Conservation (phyloP, 495 filamentous ascomycete species). For the Beverwykella pulmonaria region DNA sequence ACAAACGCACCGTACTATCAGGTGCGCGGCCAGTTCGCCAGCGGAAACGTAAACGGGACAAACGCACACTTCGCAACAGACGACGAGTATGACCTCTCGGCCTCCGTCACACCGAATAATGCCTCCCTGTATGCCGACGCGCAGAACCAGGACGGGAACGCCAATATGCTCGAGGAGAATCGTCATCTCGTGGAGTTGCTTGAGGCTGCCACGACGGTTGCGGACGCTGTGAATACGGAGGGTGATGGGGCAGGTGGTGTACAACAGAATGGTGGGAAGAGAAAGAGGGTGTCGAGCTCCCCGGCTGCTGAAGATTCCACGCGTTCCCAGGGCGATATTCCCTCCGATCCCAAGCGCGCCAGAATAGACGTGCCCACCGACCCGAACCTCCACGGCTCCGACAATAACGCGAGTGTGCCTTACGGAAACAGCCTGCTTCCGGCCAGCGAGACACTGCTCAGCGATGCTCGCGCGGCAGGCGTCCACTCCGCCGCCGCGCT, state of each 20-base stretch:
- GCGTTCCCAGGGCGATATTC: neutral
- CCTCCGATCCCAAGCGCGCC: slow-evolving; percentile 19
- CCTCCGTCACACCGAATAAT: slow-evolving; percentile 11
- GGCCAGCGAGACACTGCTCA: slow-evolving; percentile 40
- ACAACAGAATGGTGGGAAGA: slow-evolving; percentile 42
- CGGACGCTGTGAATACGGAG: slow-evolving; percentile 50
- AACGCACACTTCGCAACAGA: slow-evolving; percentile 27
- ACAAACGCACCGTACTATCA: slow-evolving; percentile 39
- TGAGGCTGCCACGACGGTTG: slow-evolving; percentile 55
- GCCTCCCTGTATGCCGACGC: slow-evolving; percentile 22
- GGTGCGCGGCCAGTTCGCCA: slow-evolving; percentile 32
- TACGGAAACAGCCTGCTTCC: slow-evolving; percentile 2
- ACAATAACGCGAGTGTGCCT: neutral
- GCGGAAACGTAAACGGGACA: slow-evolving; percentile 1
- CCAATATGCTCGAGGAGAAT: slow-evolving; percentile 19
- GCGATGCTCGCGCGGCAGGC: slow-evolving; percentile 55
- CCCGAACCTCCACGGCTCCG: slow-evolving; percentile 13
- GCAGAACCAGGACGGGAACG: slow-evolving; percentile 11
- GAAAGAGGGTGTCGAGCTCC: slow-evolving; percentile 30
- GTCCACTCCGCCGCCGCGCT: slow-evolving; percentile 62
- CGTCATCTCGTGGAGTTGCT: slow-evolving; percentile 57
- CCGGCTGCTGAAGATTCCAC: neutral
- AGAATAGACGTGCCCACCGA: slow-evolving; percentile 13
- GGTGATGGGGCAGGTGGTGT: slow-evolving; percentile 51
- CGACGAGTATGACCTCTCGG: slow-evolving; percentile 26